Base-by-base conservation (phyloP, 495 filamentous ascomycete species). In the Lasiosphaeris hirsuta region DNA sequence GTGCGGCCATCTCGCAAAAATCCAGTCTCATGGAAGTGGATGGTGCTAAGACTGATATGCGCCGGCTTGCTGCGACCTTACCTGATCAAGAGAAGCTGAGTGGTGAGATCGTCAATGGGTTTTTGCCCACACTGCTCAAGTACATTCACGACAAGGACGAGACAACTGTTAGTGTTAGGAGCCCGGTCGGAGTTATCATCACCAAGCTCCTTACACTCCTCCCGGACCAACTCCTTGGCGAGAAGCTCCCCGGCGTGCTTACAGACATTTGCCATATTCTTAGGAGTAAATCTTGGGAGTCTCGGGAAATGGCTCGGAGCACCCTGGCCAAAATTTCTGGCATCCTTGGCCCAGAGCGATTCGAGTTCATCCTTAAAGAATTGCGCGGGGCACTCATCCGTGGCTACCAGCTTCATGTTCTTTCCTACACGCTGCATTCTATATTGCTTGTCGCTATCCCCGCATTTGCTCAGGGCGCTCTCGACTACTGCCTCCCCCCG, bases 121-220 rank as follows among this genome's bases (percentile, higher is more conserved):
- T 96, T 59, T 78, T 96, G 18, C 90, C 93, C 2, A 79, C 84
- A 38, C 72, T 97, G 48, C 80, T 82, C 9, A 80, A 82, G 17
- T 94, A 95, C 68, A 83, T 99, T 39, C 92, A 96, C 60, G 85
- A 93, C 63, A 97, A 97, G 72, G 89, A 97, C 55, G 92, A 97
- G 71, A 84, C 90, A 1, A 89, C 88, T 14, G 94, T 97, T 72
- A 94, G 91, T 73, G 80, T 93, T 49, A 89, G 94, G 61, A 85
- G 95, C 50, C 92, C 91, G 2, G 86, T 96, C 19, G 90, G 93
- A 1, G 80, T 97, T 43, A 89, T 91, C 14, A 80, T 89, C 46
- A 87, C 92, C 59, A 96, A 96, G 69, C 80, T 96, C 34, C 72
- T 97, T 17, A 87, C 86, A 44, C 73, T 96, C 17, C 81, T 99